Percentiles rank a stretch among this genome's conserved stretches.
phyloP scores from a whole-genome alignment of 495 filamentous ascomycete genomes.

The Hyaloscypha hepaticicola region DNA sequence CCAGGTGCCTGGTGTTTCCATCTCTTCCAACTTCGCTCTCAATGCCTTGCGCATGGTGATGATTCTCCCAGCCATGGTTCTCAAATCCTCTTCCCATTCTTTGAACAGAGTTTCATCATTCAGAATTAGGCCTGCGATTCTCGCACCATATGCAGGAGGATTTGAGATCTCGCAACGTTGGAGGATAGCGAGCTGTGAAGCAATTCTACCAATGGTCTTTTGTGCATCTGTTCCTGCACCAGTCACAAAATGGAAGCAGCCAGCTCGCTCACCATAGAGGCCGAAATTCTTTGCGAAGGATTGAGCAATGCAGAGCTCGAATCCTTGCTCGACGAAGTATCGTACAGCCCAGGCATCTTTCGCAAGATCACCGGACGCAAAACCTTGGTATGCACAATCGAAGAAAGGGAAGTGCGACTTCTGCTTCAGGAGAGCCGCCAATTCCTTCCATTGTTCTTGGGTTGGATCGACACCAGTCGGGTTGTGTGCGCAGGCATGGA shows the following conservation, averaged over 20 bases:
- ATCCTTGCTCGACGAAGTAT: constrained; percentile 91
- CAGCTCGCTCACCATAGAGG: constrained; percentile 92
- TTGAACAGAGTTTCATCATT: constrained; percentile 81
- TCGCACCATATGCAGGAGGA: constrained; percentile 89
- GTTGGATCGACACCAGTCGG: constrained; percentile 97
- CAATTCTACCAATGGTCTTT: constrained; percentile 63
- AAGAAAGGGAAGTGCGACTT: constrained; percentile 97
- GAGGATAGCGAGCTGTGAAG: constrained; percentile 87
- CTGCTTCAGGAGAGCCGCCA: constrained; percentile 69
- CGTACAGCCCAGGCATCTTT: constrained; percentile 88
- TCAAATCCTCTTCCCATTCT: constrained; percentile 93
- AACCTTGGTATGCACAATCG: constrained; percentile 97
- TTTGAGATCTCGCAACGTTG: constrained; percentile 98
- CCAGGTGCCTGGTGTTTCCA: constrained; percentile 87
- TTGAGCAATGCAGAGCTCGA: constrained; percentile 94
- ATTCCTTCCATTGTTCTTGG: constrained; percentile 87
- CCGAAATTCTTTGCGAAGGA: constrained; percentile 99
- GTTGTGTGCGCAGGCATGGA: constrained; percentile 98
- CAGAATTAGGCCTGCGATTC: constrained; percentile 77
- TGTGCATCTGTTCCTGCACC: constrained; percentile 64
- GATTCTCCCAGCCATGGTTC: constrained; percentile 93
- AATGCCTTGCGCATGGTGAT: constrained; percentile 81
- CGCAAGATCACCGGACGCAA: constrained; percentile 86
- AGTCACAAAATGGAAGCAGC: constrained; percentile 94
- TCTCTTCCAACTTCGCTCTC: constrained; percentile 70